phyloP scores from a whole-genome alignment of 1,139 yeast genomes.

The Yamadazyma kanchanaburiensis region DNA sequence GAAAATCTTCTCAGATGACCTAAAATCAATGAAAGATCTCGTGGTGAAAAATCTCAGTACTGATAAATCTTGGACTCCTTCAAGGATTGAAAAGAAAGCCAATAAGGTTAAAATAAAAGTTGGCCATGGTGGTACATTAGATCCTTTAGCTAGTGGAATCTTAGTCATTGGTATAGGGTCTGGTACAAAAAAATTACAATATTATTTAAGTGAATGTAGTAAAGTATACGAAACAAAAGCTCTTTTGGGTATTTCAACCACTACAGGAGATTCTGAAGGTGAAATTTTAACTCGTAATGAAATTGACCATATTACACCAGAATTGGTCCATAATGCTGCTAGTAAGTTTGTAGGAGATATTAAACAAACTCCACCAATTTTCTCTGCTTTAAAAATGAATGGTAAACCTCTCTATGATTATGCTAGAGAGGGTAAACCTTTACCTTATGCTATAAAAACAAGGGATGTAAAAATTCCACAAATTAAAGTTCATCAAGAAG shows the following conservation, averaged over 20 bases:
- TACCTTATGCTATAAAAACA: constrained; percentile 77
- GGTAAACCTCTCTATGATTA: constrained; percentile 94
- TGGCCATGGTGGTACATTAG: constrained; percentile 98
- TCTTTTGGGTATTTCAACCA: constrained; percentile 83
- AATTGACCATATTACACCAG: constrained; percentile 56
- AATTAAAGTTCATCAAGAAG: constrained; percentile 49
- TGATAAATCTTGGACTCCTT: constrained; percentile 46
- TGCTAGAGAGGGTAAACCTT: constrained; percentile 83
- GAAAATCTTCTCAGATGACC: constrained; percentile 52
- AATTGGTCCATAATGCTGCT: constrained; percentile 47
- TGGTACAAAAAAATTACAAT: constrained; percentile 80
- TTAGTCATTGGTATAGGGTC: constrained; percentile 84
- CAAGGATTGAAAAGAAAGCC: constrained; percentile 43
- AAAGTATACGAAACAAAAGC: constrained; percentile 85
- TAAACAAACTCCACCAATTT: constrained; percentile 91
- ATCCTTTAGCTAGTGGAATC: constrained; percentile 93
- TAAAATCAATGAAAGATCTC: constrained; percentile 37
- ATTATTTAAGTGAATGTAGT: constrained; percentile 66
- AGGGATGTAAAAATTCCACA: constrained; percentile 65
- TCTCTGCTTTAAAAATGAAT: constrained; percentile 89
- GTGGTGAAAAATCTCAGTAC: constrained; percentile 34
- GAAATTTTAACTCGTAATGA: constrained; percentile 61
- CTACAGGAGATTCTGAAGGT: constrained; percentile 94
- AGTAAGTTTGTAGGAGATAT: constrained; percentile 72
- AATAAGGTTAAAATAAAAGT: constrained; percentile 68